These are phyloP conservation scores for Scedosporium minutisporum DNA, from an alignment of 2,329 filamentous ascomycete genomes.

Conservation along the genomic window DNA sequence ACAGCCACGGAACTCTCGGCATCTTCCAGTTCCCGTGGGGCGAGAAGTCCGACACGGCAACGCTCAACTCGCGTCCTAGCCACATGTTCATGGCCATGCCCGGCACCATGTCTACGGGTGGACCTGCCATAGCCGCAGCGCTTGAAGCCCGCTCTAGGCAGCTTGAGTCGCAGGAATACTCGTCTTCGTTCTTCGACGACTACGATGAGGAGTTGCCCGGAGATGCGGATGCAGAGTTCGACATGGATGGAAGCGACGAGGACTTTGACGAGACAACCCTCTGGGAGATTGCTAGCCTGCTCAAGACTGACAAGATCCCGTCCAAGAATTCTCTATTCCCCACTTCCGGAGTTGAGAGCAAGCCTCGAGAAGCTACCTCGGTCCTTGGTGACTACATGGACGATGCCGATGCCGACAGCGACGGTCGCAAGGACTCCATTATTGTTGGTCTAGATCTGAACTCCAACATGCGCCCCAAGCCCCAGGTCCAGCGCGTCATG, in stretches of 20 bases:
- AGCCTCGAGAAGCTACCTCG: background rate
- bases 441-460: slow-evolving; percentile 22
- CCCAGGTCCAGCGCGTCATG: background rate
- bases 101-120: slow-evolving; percentile 38
- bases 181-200: slow-evolving; percentile 50
- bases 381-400: slow-evolving; percentile 7
- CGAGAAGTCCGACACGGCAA: slow-evolving; percentile 49
- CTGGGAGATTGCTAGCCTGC: slow-evolving; percentile 53
- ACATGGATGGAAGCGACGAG: slow-evolving; percentile 32
- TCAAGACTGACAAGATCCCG: slow-evolving; percentile 42
- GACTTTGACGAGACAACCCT: slow-evolving; percentile 52
- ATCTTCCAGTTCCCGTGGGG: slow-evolving; percentile 61
- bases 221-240: slow-evolving; percentile 22
- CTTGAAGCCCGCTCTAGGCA: slow-evolving; percentile 24
- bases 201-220: slow-evolving; percentile 41
- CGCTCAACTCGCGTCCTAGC: slow-evolving; percentile 24
- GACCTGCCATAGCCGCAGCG: slow-evolving; percentile 18
- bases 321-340: slow-evolving; percentile 42
- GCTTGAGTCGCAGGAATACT: slow-evolving; percentile 29
- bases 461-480: slow-evolving; percentile 8
- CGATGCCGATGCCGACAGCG: slow-evolving; percentile 23
- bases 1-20: slow-evolving; percentile 49
- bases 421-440: slow-evolving; percentile 15
- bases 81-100: slow-evolving; percentile 37
- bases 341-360: slow-evolving; percentile 13